Percentiles rank a stretch among this genome's conserved stretches.
phyloP scores from a whole-genome alignment of 2,329 filamentous ascomycete genomes.

The Tolypocladium sp. region DNA sequence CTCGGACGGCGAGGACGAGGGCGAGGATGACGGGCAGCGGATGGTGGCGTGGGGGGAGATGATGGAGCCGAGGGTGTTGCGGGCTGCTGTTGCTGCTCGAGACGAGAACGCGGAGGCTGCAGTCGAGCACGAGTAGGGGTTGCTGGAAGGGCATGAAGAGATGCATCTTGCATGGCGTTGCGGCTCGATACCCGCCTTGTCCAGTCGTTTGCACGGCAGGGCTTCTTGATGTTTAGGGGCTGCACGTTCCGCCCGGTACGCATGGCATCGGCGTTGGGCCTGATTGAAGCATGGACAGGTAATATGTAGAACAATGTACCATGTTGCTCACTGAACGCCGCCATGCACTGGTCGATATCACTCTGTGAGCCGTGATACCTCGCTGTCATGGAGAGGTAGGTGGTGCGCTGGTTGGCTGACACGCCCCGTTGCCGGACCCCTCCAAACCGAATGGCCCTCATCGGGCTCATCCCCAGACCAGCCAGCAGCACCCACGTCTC shows the following conservation, averaged over 20 bases:
- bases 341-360: not conserved
- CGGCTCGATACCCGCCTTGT: not conserved
- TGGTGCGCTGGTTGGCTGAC: not conserved
- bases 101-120: conserved; percentile 1
- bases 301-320: not conserved
- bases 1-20: conserved; percentile 48
- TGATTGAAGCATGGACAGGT: not conserved
- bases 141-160: not conserved
- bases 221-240: not conserved
- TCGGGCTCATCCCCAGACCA: not conserved
- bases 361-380: not conserved
- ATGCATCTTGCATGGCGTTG: not conserved
- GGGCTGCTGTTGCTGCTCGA: conserved; percentile 14
- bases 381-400: not conserved
- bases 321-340: not conserved
- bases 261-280: not conserved
- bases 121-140: not conserved
- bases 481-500: not conserved
- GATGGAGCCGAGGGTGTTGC: conserved; percentile 58
- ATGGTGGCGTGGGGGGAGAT: conserved; percentile 52
- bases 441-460: no score
- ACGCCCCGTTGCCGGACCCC: not conserved
- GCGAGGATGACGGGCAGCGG: conserved; percentile 53
- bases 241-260: not conserved
- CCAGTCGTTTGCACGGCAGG: not conserved